A percentile compares a stretch with the other conserved stretches of the same genome.
Conservation (phyloP, 2,329 filamentous ascomycete genomes). For the Monilinia laxa region DNA sequence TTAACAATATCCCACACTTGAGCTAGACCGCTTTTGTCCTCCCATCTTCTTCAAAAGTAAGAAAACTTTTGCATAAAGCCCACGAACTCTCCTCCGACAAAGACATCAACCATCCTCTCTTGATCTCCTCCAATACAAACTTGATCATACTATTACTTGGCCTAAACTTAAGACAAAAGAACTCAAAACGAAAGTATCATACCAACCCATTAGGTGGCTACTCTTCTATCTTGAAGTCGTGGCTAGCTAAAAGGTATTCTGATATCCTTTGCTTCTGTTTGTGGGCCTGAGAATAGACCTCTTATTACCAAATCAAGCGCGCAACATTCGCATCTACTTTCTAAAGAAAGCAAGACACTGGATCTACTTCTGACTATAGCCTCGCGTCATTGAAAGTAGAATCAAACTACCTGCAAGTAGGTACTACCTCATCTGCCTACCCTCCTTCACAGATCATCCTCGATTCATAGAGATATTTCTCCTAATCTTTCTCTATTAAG, state of each 20-base stretch:
- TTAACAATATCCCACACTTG: background rate
- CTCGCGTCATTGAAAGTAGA: background rate
- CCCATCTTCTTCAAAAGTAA: background rate
- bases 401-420: background rate
- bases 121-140: background rate
- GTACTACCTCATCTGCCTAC: background rate
- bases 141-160: background rate
- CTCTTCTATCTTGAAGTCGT: constrained; percentile 3
- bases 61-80: background rate
- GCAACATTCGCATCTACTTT: background rate
- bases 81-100: constrained; percentile 8
- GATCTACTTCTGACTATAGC: background rate
- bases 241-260: background rate
- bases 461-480: background rate
- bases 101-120: background rate
- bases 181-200: too few species aligned
- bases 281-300: background rate
- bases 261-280: background rate
- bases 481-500: background rate
- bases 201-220: background rate
- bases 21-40: background rate
- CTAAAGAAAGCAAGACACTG: background rate
- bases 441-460: background rate
- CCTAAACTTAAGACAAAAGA: background rate
- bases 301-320: background rate